Base-by-base conservation (phyloP, 2,329 filamentous ascomycete genomes). In the Monosporascus sp. region DNA sequence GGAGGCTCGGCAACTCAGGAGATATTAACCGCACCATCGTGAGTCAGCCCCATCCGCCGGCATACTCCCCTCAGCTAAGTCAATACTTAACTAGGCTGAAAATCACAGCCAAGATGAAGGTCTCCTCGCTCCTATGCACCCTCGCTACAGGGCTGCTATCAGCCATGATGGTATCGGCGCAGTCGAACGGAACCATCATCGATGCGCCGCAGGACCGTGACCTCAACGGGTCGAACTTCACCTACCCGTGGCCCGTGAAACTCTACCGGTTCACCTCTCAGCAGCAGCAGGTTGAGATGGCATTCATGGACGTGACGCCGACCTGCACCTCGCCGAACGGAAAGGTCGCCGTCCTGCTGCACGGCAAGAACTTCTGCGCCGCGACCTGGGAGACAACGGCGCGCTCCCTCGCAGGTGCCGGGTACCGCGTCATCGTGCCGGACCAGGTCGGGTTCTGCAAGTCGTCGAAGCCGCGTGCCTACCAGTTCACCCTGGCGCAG, bases 381-480 rank as follows among this genome's bases (percentile, higher is more conserved):
- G 68, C 76, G 22, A 82, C 78, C 7, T 82, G 79, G 79, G 69
- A 73, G 51, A 65, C 64, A 17, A 80, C 77, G 15, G 74, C 76
- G n/a, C 57, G 64, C 11, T 62, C 67, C 11, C 72, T 82, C 51
- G 60, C 69, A 3, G 56, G 59, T 2, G 63, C 61, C 27, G 79
- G 78, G 43, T 81, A 78, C 58, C 76, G 79, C 39, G 76, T 81
- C 50, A 73, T 82, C 49, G 67, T 78, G 2, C 76, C 78, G 0
- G 79, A 82, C 57, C 78, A 82, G 57, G 67, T 82, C 47, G 79
- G 79, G 54, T 82, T 80, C 67, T 82, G 79, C 73, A 81, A 81
- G 64, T 81, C 77, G 8, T 72, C 74, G 25, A 82, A 82, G 64
- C 76, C 77, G 0, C 60, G 62, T 1, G 60, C 61, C 14, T 82